These are phyloP conservation scores for Xylaria nigripes DNA, from an alignment of 495 filamentous ascomycete genomes.

Conservation along the genomic window DNA sequence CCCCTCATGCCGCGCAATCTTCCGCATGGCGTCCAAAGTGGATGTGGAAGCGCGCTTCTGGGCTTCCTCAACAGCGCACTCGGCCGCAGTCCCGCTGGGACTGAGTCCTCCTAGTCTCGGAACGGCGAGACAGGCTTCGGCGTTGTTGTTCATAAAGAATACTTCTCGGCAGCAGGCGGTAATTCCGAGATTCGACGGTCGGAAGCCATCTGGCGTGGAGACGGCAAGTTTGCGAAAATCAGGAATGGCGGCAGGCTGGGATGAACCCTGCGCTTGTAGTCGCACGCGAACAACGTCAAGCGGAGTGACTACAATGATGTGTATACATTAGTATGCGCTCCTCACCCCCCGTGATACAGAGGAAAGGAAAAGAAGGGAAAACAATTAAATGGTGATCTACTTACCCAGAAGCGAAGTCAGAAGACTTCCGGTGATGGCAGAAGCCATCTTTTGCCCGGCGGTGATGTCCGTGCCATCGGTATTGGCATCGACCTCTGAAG, in stretches of 20 bases:
- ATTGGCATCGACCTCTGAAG: slow-evolving; percentile 27
- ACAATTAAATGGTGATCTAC: slow-evolving; percentile 13
- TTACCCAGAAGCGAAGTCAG: slow-evolving; percentile 83
- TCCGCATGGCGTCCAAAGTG: slow-evolving; percentile 83
- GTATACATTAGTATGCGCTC: slow-evolving; percentile 15
- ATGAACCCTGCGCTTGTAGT: slow-evolving; percentile 66
- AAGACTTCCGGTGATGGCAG: slow-evolving; percentile 82
- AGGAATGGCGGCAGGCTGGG: slow-evolving; percentile 28
- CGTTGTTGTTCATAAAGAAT: slow-evolving; percentile 86
- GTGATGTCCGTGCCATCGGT: slow-evolving; percentile 53
- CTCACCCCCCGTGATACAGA: too few species aligned
- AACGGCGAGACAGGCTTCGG: slow-evolving; percentile 65
- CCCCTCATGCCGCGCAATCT: slow-evolving; percentile 95
- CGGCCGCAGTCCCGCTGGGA: slow-evolving; percentile 29
- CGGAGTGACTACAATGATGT: slow-evolving; percentile 63
- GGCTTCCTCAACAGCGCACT: slow-evolving; percentile 82
- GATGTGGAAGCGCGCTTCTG: slow-evolving; percentile 78
- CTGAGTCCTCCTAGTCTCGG: slow-evolving; percentile 30
- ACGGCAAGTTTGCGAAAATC: slow-evolving; percentile 36
- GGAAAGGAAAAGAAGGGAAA: too few species aligned
- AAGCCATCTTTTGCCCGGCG: slow-evolving; percentile 82
- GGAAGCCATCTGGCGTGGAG: slow-evolving; percentile 49
- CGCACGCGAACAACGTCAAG: slow-evolving; percentile 95
- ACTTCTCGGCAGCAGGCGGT: slow-evolving; percentile 95
- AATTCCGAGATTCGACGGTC: slow-evolving; percentile 73